A percentile compares a stretch with the other conserved stretches of the same genome.
Conservation (phyloP, 1,139 yeast species). For the Saccharomyces hybrid region DNA sequence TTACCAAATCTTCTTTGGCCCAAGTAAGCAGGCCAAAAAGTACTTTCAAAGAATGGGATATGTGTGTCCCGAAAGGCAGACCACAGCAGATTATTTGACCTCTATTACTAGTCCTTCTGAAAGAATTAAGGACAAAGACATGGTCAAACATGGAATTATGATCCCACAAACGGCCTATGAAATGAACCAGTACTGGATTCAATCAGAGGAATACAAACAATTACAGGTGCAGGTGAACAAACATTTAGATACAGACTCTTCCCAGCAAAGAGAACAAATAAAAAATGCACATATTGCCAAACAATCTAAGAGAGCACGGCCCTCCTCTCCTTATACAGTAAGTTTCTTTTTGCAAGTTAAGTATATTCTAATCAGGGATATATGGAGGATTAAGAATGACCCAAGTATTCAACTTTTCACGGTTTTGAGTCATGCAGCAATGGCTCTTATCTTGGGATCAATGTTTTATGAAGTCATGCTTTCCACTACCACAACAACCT, state of each 20-base stretch:
- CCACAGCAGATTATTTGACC: conserved; percentile 45
- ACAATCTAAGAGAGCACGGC: conserved; percentile 43
- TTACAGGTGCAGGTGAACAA: conserved; percentile 37
- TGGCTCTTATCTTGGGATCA: conserved; percentile 58
- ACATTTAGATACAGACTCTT: conserved; percentile 15
- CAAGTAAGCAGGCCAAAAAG: conserved; percentile 34
- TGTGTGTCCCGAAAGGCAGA: conserved; percentile 43
- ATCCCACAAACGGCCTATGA: conserved; percentile 65
- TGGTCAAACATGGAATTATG: conserved; percentile 36
- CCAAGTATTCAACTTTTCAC: conserved; percentile 50
- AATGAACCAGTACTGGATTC: conserved; percentile 56
- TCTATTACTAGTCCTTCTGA: conserved; percentile 49
- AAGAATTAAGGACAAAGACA: conserved; percentile 34
- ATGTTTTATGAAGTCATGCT: conserved; percentile 49
- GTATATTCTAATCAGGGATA: conserved; percentile 47
- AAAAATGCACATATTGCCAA: conserved; percentile 42
- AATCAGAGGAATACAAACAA: conserved; percentile 43
- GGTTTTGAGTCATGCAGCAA: conserved; percentile 46
- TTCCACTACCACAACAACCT: conserved; percentile 37
- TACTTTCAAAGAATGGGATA: conserved; percentile 48
- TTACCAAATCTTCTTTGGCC: conserved; percentile 39
- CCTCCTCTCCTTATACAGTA: conserved; percentile 48
- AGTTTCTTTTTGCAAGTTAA: conserved; percentile 46
- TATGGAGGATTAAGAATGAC: conserved; percentile 51
- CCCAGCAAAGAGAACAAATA: conserved; percentile 24